These are phyloP conservation scores for Clarireedia hainanense DNA, from an alignment of 2,329 filamentous ascomycete genomes.

Conservation along the genomic window DNA sequence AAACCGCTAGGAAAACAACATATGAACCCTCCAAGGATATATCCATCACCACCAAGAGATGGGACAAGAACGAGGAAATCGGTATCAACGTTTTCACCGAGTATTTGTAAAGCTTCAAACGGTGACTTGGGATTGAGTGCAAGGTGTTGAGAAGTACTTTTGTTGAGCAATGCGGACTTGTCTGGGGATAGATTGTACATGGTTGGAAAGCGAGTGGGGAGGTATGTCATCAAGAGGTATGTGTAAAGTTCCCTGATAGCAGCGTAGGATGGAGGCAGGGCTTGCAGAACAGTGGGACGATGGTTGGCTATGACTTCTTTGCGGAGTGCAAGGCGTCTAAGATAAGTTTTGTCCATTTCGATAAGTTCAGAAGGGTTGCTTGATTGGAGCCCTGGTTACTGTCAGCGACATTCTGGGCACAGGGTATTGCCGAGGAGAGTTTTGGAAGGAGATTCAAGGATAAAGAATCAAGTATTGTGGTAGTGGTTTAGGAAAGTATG, in stretches of 20 bases:
- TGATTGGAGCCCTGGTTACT: slow-evolving; percentile 41
- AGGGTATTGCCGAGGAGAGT: too few relatives aligned
- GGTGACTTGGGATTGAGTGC: slow-evolving; percentile 31
- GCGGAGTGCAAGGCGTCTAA: slow-evolving; percentile 42
- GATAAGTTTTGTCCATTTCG: slow-evolving; percentile 51
- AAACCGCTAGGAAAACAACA: slow-evolving; percentile 53
- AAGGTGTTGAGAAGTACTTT: slow-evolving; percentile 35
- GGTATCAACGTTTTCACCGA: slow-evolving; percentile 47
- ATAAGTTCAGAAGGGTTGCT: slow-evolving; percentile 46
- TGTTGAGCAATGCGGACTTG: slow-evolving; percentile 35
- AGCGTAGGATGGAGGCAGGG: slow-evolving; percentile 31
- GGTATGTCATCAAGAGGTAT: slow-evolving; percentile 45
- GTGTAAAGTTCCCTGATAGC: slow-evolving; percentile 49
- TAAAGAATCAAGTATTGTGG: too few relatives aligned
- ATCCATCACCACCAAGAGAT: slow-evolving; percentile 30
- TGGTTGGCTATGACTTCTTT: slow-evolving; percentile 38
- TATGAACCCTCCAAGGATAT: slow-evolving; percentile 48
- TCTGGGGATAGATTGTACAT: slow-evolving; percentile 36
- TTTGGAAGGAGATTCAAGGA: too few relatives aligned
- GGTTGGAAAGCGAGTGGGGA: slow-evolving; percentile 47
- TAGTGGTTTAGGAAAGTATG: too few relatives aligned
- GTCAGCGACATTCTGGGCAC: background rate
- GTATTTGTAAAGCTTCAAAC: slow-evolving; percentile 35
- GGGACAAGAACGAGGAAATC: slow-evolving; percentile 53
- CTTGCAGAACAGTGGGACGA: slow-evolving; percentile 32